Evolutionary conservation across 805 yeast genomes (phyloP), one percentile per base, ranked within the genome.

Genomic region (Zygotorulaspora sp.): DNA sequence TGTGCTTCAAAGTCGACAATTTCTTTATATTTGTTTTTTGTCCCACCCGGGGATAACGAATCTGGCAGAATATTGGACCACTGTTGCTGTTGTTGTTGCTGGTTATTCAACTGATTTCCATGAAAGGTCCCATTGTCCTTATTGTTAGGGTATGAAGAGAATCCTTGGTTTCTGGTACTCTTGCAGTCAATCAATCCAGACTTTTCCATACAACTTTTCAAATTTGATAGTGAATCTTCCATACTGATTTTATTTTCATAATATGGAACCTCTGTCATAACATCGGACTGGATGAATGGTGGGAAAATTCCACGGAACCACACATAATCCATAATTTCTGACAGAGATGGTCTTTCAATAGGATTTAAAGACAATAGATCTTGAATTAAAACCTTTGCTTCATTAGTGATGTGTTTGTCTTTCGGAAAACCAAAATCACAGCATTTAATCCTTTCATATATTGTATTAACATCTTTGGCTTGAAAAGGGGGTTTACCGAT

Each of bases 401-500:
- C 87, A 4, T 68, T 62, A 4, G 94, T 78, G 27, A 84, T 75
- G 19, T 62, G 59, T 50, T 77, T 76, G 40, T 78, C 81, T 13
- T 66, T 68, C 13, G 97, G 98, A 62, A 89, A 90, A 25, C 65
- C 63, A 58, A 78, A 87, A 44, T 87, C 95, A 41, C 82, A 80
- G 41, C 74, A 71, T 62, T 88, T 87, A 60, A 92, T 92, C 65
- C 96, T 76, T 56, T 87, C 94, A 65, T 92, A 92, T 48, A 92
- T 92, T 40, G 82, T 77, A 52, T 87, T 81, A 31, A 92, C 96
- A 59, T 89, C 96, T 57, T 87, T 86, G 24, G 95, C 86, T 66
- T 92, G 99, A 68, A 92, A 92, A 1, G 99, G 99, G 10, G 99
- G 98, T 61, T 87, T 88, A 24, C 97, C 97, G 42, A 83, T 72